Evolutionary conservation across 2,329 filamentous ascomycete species (phyloP), one percentile per base, ranked within the genome.

Genomic region (Aspergillus sergii): DNA sequence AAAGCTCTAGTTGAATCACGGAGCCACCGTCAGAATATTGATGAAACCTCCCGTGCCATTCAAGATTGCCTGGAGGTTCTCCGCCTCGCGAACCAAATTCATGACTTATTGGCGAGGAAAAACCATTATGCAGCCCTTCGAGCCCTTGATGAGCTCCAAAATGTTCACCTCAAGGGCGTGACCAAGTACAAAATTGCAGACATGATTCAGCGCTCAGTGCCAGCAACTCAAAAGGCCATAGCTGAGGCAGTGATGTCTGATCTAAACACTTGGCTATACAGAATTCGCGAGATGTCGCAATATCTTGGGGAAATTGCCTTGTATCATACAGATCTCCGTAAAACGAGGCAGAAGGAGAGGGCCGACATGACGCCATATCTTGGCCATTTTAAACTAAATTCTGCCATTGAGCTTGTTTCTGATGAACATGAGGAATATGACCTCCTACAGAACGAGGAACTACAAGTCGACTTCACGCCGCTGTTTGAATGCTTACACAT

Each of bases 201-300:
- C 74, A 88, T 97, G 82, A 98, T 99, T 68, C 94, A 97, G 76
- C 93, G 93, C 70, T 98, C 94, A 0, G 94, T 98, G 36, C 95
- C 95, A 1, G 89, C 92, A 4, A 97, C 93, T 1, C 93, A 97
- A 73, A 93, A 92, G 72, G 89, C 92, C 57, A 97, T 99, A 61
- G 94, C 94, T 4, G 94, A 98, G 78, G 93, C 94, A 16, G 95
- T 99, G 69, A 98, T 98, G 93, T 91, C 88, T 2, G 95, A 99
- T 78, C 81, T 99, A 60, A 98, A 98, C 74, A 97, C 93, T 0
- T 99, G 95, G 95, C 84, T 99, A 11, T 99, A 91, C 73, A 89
- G 92, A 26, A 96, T 99, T 66, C 89, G 95, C 71, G 95, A 99
- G 78, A 96, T 93, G 21, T 97, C 95, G 1, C 94, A 97, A 70